Base-by-base conservation (phyloP, 2,329 filamentous ascomycete species). In the Fusarium setosum region DNA sequence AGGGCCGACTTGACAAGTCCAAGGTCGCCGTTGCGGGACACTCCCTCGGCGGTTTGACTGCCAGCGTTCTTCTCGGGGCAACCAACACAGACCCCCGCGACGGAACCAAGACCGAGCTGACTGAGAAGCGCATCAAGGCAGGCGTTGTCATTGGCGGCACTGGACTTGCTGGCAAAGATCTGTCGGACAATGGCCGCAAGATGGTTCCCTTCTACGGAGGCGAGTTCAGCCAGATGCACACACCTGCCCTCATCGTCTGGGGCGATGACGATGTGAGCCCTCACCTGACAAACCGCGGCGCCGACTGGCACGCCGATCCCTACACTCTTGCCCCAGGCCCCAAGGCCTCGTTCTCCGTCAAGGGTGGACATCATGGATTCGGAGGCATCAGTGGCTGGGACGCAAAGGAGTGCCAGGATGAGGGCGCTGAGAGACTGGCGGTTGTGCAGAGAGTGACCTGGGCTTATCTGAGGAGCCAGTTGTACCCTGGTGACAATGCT, bases 301-400 rank as follows among this genome's bases (percentile, higher is more conserved):
- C 71, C 0, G 70, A 70, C 20, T 74, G 72, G 72, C 70, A 72
- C 4, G 50, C 50, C 0, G 72, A 74, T 4, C 59, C 72, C 0
- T 74, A 72, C 50, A 61, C 20, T 1, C 45, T 61, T 3, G 41
- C 70, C 0, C 69, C 71, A 0, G 61, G 57, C 0, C 63, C 70
- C 2, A 74, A 74, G n/a, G 55, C 63, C 2, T 63, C 70, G 0
- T 67, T 70, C 3, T 32, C 42, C 5, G 48, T 74, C 0, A 67
- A 63, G 20, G 69, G 63, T 2, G 72, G 72, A 10, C 59, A 65
- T 8, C 72, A 74, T 23, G 69, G 69, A 0, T 72, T 74, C 23
- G 72, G 72, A 3, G 72, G 72, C 1, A 63, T 74, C 0, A 68
- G 66, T 12, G 67, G 68, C 3, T 74, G 72, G 72, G 67, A 74